Evolutionary conservation across 1,139 yeast genomes (phyloP).

Genomic region (Taiozyma sp.): DNA sequence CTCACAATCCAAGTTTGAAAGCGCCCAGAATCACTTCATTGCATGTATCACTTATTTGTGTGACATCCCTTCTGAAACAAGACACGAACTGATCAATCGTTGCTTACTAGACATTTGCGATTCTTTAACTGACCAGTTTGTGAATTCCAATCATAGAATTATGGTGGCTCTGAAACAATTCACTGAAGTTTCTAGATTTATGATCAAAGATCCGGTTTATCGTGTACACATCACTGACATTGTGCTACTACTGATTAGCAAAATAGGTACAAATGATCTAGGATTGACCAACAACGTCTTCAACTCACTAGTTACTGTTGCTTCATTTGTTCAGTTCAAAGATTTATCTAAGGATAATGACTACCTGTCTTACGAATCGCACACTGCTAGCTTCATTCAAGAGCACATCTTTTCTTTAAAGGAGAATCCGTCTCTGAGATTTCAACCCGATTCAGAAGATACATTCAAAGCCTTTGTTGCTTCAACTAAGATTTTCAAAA

Average conservation of each 20-base stretch:
- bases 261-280: slow-evolving; percentile 86
- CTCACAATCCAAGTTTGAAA: slow-evolving; percentile 66
- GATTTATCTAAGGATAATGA: slow-evolving; percentile 37
- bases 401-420: slow-evolving; percentile 52
- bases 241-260: slow-evolving; percentile 65
- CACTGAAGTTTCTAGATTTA: slow-evolving; percentile 59
- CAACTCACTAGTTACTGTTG: slow-evolving; percentile 64
- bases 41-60: slow-evolving; percentile 60
- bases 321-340: slow-evolving; percentile 67
- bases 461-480: slow-evolving; percentile 61
- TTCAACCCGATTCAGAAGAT: slow-evolving; percentile 36
- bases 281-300: slow-evolving; percentile 66
- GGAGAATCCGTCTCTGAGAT: slow-evolving; percentile 22
- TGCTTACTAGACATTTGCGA: slow-evolving; percentile 76
- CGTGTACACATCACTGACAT: slow-evolving; percentile 78
- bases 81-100: slow-evolving; percentile 49
- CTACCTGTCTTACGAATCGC: slow-evolving; percentile 54
- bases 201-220: slow-evolving; percentile 60
- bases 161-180: slow-evolving; percentile 66
- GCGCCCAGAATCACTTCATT: slow-evolving; percentile 55
- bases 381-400: slow-evolving; percentile 47
- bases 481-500: slow-evolving; percentile 67
- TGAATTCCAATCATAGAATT: slow-evolving; percentile 79
- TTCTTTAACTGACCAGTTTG: slow-evolving; percentile 66
- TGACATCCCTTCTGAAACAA: slow-evolving; percentile 46